Conservation (phyloP, 306 rosid species). For the Rubus parviflorus region DNA sequence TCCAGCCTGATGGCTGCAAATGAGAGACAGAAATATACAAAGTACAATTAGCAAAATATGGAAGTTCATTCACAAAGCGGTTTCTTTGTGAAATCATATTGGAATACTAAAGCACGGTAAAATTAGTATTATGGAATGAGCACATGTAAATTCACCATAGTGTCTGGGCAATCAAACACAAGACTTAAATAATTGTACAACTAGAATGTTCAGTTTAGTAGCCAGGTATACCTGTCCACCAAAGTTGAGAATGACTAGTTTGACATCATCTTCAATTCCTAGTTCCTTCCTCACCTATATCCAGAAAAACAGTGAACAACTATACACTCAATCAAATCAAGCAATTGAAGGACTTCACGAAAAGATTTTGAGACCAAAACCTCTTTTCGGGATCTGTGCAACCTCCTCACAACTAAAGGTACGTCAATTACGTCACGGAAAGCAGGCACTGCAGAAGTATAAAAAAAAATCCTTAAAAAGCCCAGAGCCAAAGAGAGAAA, state of each 20-base stretch:
- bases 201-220: background rate
- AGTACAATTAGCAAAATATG: constrained; percentile 16
- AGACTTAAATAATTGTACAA: background rate
- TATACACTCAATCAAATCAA: constrained; percentile 17
- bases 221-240: constrained; percentile 81
- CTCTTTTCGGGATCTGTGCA: constrained; percentile 86
- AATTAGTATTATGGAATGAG: background rate
- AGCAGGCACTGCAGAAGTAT: constrained; percentile 75
- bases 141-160: background rate
- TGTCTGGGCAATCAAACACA: background rate
- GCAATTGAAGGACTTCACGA: constrained; percentile 23
- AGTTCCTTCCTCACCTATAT: constrained; percentile 87
- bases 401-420: constrained; percentile 91
- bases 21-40: constrained; percentile 22
- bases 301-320: constrained; percentile 19
- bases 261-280: constrained; percentile 60
- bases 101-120: background rate
- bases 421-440: constrained; percentile 91
- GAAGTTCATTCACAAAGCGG: background rate
- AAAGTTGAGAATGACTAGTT: constrained; percentile 86
- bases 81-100: background rate
- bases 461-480: constrained; percentile 15
- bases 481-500: background rate
- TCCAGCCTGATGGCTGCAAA: constrained; percentile 95
- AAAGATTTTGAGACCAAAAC: constrained; percentile 39